A percentile compares a stretch with the other conserved stretches of the same genome.
These are phyloP conservation scores for Hymenoscyphus salicellus DNA, from an alignment of 2,329 filamentous ascomycete genomes.

Conservation along the genomic window DNA sequence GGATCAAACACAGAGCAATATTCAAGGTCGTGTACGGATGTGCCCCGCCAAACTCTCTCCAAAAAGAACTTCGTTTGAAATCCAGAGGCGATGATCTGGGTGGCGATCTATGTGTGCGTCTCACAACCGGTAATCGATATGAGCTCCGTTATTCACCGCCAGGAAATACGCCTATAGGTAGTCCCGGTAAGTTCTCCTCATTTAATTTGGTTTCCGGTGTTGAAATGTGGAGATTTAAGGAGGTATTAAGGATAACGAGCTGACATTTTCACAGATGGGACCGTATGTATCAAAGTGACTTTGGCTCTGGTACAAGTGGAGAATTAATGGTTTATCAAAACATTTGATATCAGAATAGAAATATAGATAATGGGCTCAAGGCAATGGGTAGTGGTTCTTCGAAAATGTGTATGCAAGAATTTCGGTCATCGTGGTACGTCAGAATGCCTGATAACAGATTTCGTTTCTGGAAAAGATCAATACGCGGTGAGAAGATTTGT, in stretches of 20 bases:
- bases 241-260: not conserved
- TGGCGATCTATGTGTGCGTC: not conserved
- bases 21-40: not conserved
- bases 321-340: too few species aligned
- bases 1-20: not conserved
- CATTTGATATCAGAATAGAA: not conserved
- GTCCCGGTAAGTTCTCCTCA: not conserved
- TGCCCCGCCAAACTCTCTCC: not conserved
- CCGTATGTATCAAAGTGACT: not conserved
- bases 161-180: not conserved
- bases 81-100: not conserved
- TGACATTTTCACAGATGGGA: not conserved
- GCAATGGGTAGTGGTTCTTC: not conserved
- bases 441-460: too few species aligned
- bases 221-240: too few species aligned
- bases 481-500: too few species aligned
- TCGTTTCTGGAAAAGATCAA: too few species aligned
- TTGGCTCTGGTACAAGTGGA: not conserved
- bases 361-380: not conserved
- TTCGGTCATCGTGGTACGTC: too few species aligned
- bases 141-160: not conserved
- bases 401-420: too few species aligned
- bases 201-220: not conserved
- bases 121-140: constrained; percentile 3
- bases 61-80: not conserved